Evolutionary conservation across 345 rosid genomes (phyloP), one percentile per base, ranked within the genome.

Genomic region (Geranium brycei): DNA sequence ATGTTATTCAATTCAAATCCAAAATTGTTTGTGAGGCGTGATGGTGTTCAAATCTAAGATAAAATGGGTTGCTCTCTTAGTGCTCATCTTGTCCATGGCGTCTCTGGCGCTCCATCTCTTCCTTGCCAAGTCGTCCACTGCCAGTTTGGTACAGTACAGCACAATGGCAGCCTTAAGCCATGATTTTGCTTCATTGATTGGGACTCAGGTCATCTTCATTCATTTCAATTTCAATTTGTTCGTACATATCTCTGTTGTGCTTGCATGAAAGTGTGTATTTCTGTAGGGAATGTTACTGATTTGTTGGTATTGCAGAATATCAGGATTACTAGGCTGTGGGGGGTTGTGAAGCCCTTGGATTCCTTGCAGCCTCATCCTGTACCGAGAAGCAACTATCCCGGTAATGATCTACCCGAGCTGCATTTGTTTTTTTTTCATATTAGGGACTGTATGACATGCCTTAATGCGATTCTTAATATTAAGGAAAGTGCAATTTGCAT

Each of bases 1-100:
- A 47, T 47, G 53, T 47, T 47, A 47, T 47, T 47, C 1, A 47
- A 47, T 47, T 11, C 53, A 3, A 47, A 47, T 47, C 3, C 53
- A 3, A 11, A 47, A 13, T 47, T 11, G 53, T 0, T 47, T 5
- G 15, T 47, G 53, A 11, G 53, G 53, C 53, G 53, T 61, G 78
- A 87, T 95, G 99, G 75, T 78, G 76, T 81, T 86, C 76, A 86
- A 83, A 79, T 87, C 99, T 35, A 91, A 83, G 80, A 88, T 95
- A 61, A 95, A 95, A 75, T 85, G 92, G 96, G 77, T 89, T 65
- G 95, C 92, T 62, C 77, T 95, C 0, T 66, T 87, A 19, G 95
- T 89, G 35, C 69, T 95, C 63, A 68, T 82, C 59, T 72, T 95
- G 67, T 95, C 99, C 19, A 73, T 80, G 64, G 91, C 80, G 76